Conservation (phyloP, 768 basidiomycete species). For the Saitozyma podzolica region DNA sequence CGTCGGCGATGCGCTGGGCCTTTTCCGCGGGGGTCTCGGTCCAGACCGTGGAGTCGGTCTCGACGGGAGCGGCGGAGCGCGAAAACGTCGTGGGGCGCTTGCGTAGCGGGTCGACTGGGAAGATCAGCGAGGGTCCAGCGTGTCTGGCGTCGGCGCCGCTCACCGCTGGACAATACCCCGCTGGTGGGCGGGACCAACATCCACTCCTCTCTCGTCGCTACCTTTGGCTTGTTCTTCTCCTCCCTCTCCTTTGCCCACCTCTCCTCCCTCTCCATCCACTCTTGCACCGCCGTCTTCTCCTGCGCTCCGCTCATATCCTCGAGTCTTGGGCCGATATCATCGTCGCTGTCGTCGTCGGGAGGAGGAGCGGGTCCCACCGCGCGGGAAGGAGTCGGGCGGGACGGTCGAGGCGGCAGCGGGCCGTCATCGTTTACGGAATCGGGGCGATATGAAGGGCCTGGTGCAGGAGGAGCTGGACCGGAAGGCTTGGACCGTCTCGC, state of each 20-base stretch:
- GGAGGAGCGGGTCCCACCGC: conserved; percentile 62
- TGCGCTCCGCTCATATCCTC: conserved; percentile 25
- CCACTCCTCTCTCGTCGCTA: conserved; percentile 87
- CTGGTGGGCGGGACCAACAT: conserved; percentile 92
- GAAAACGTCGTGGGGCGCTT: conserved; percentile 41
- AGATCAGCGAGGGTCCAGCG: neutral
- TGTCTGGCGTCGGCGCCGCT: conserved; percentile 14
- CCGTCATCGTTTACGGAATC: neutral
- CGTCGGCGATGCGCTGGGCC: conserved; percentile 87
- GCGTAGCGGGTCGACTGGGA: conserved; percentile 74
- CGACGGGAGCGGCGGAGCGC: conserved; percentile 19
- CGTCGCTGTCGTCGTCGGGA: conserved; percentile 67
- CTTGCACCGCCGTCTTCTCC: conserved; percentile 65
- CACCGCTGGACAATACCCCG: conserved; percentile 75
- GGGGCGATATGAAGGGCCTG: conserved; percentile 6
- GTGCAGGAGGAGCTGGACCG: neutral
- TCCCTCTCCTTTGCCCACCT: conserved; percentile 69
- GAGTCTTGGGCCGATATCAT: conserved; percentile 70
- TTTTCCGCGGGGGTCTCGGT: conserved; percentile 95
- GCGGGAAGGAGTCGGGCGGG: conserved; percentile 51
- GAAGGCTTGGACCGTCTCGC: conserved; percentile 23
- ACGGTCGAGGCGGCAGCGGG: conserved; percentile 19
- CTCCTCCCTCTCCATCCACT: conserved; percentile 84
- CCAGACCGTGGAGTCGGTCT: conserved; percentile 73
- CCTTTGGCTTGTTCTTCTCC: conserved; percentile 65